Percentiles rank a stretch among this genome's conserved stretches.
Conservation (phyloP, 257 asterid genomes). For the Thymus mandschuricus region DNA sequence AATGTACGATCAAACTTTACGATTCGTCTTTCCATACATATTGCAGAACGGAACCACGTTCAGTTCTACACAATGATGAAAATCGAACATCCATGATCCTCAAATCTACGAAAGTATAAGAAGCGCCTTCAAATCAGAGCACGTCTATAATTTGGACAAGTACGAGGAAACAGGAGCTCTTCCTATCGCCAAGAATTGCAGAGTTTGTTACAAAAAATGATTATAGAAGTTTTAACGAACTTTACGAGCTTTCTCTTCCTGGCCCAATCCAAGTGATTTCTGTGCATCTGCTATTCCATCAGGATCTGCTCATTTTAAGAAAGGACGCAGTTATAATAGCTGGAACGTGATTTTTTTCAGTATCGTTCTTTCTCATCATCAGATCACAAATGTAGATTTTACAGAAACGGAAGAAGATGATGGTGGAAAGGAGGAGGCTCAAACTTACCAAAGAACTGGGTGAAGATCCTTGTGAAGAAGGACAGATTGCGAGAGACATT, state of each 20-base stretch:
- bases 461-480: slow-evolving; percentile 94
- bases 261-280: slow-evolving; percentile 92
- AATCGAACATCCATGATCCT: background rate
- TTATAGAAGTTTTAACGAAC: slow-evolving; percentile 49
- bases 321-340: background rate
- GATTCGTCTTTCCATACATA: background rate
- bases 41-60: background rate
- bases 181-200: background rate
- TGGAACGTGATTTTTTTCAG: background rate
- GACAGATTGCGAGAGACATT: slow-evolving; percentile 80
- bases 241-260: slow-evolving; percentile 77
- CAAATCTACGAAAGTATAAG: background rate
- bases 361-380: background rate
- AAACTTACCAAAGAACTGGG: slow-evolving; percentile 83
- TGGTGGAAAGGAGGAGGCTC: background rate
- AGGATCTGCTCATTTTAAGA: slow-evolving; percentile 67
- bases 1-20: background rate
- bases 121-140: background rate
- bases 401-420: background rate
- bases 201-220: background rate
- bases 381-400: background rate
- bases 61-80: background rate
- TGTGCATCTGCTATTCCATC: slow-evolving; percentile 92
- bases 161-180: background rate
- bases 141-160: background rate